Evolutionary conservation across 805 yeast species (phyloP), one percentile per base, ranked within the genome.

Genomic region (Pichia membranifaciens): DNA sequence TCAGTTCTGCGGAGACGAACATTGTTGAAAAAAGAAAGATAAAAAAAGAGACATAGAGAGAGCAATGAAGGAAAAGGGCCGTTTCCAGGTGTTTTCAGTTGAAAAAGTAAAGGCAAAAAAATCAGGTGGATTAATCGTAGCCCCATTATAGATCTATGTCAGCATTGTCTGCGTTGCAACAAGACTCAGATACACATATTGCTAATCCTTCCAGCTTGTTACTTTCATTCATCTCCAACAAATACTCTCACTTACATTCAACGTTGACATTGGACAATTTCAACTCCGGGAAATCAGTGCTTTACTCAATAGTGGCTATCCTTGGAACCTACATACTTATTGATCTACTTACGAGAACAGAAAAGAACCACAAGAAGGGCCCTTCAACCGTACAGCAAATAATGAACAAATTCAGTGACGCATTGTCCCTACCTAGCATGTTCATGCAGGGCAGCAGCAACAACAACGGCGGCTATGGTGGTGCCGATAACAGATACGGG

Each of bases 351-450:
- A 20, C 13, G 4, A 41, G n/a, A 29, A 38, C 5, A 21, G 28
- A 23, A 7, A 23, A 38, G 8, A 25, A 7, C n/a, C n/a, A n/a
- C 7, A 38, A 38, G 17, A 38, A 15, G 12, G 32, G 41, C 7
- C 43, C 39, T 20, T 32, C 42, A 4, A 23, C 34, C 10, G 18
- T 31, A 16, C 38, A 33, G 32, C 38, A 18, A 17, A 44, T 48
- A 16, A 47, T 49, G 52, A 44, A 49, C n/a, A 48, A 41, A 43
- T 41, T 51, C 17, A 49, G 52, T 35, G 51, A 46, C 20, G 49
- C 51, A 35, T 41, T 49, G 25, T 43, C 52, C 5, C 31, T 52
- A 17, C 51, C 49, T 15, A 38, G 38, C n/a, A 42, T 47, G 37
- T 22, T 51, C 21, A 43, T 43, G 12, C 41, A 38, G 17, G 32